phyloP scores from a whole-genome alignment of 345 rosid species.

The Tarenaya hassleriana region DNA sequence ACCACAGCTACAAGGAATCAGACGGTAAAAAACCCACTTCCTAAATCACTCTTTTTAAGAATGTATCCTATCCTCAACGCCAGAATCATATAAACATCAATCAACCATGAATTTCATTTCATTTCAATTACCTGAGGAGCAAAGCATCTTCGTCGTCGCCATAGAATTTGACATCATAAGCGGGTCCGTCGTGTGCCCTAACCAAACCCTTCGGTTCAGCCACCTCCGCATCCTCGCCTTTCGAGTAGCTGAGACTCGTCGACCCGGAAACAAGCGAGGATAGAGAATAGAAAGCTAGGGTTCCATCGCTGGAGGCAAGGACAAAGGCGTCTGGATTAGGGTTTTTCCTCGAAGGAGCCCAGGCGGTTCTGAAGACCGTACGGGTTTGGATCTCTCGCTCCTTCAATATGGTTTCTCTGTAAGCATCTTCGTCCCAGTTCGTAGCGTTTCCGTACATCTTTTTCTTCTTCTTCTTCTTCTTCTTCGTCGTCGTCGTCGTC shows the following conservation, averaged over 20 bases:
- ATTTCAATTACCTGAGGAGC: slow-evolving; percentile 54
- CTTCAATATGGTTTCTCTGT: slow-evolving; percentile 57
- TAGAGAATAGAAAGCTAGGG: slow-evolving; percentile 62
- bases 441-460: slow-evolving; percentile 63
- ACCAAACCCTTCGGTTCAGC: slow-evolving; percentile 57
- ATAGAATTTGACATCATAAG: slow-evolving; percentile 85
- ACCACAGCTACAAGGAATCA: slow-evolving; percentile 60
- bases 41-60: neutral
- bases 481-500: too few relatives aligned
- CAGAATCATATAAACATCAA: neutral
- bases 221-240: slow-evolving; percentile 23
- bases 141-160: slow-evolving; percentile 60
- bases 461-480: neutral
- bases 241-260: slow-evolving; percentile 24
- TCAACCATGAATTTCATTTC: neutral
- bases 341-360: slow-evolving; percentile 55
- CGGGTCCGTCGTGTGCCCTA: slow-evolving; percentile 82
- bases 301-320: slow-evolving; percentile 79
- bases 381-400: slow-evolving; percentile 62
- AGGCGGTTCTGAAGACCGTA: slow-evolving; percentile 70
- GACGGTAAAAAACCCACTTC: neutral
- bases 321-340: slow-evolving; percentile 55
- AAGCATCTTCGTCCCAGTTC: slow-evolving; percentile 70
- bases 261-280: slow-evolving; percentile 61
- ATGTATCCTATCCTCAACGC: slow-evolving; percentile 2